Conservation (phyloP, 1,139 yeast species). For the Candida sanyaensis region DNA sequence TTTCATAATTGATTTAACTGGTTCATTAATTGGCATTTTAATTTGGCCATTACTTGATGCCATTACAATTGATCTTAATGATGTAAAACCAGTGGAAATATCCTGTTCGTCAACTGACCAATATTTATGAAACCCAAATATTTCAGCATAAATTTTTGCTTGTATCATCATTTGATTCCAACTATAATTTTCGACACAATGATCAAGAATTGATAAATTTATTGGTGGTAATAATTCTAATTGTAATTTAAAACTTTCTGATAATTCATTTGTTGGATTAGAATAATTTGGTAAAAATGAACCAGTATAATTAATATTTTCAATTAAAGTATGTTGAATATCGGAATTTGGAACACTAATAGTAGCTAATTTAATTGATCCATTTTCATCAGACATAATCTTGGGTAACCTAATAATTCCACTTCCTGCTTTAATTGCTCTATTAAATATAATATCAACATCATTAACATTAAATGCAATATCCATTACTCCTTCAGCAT, state of each 20-base stretch:
- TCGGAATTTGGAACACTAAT: constrained; percentile 62
- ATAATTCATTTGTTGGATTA: constrained; percentile 5
- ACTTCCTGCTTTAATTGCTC: constrained; percentile 60
- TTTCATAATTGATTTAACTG: constrained; percentile 63
- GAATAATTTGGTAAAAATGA: constrained; percentile 60
- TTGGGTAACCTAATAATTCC: constrained; percentile 45
- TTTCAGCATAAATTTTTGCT: constrained; percentile 58
- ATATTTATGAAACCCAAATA: constrained; percentile 72
- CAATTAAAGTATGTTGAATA: constrained; percentile 66
- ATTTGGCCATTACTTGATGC: constrained; percentile 64
- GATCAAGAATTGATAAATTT: constrained; percentile 55
- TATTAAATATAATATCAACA: constrained; percentile 42
- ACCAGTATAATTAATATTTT: constrained; percentile 47
- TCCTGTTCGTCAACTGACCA: constrained; percentile 85
- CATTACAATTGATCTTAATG: constrained; percentile 76
- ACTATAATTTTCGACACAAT: constrained; percentile 76
- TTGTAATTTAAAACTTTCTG: constrained; percentile 10
- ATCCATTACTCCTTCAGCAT: constrained; percentile 80
- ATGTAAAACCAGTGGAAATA: constrained; percentile 67
- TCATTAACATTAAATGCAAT: constrained; percentile 61
- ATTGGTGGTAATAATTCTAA: constrained; percentile 33
- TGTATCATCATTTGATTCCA: constrained; percentile 66
- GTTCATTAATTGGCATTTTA: constrained; percentile 85
- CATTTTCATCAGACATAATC: constrained; percentile 43
- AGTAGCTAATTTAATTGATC: constrained; percentile 55